Conservation (phyloP, 768 basidiomycete genomes). For the Lenzites betulinus region DNA sequence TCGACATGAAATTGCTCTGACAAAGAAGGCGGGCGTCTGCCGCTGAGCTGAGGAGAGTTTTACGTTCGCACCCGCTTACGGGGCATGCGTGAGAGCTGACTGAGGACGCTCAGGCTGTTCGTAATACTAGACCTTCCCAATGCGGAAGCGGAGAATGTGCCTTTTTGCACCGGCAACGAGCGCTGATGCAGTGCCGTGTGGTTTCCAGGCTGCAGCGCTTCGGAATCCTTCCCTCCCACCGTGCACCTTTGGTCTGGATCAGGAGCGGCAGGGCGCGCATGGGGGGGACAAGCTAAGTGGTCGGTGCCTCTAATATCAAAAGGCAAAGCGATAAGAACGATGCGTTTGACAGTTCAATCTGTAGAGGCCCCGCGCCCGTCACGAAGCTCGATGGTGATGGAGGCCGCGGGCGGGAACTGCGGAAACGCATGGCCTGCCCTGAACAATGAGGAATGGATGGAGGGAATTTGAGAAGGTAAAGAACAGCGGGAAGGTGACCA, state of each 20-base stretch:
- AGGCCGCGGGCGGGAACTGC: constrained; percentile 1
- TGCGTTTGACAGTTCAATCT: constrained; percentile 7
- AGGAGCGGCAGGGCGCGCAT: background rate
- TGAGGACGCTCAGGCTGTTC: background rate
- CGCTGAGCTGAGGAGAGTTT: background rate
- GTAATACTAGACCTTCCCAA: constrained; percentile 10
- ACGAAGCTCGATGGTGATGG: background rate
- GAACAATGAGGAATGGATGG: background rate
- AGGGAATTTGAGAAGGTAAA: constrained; percentile 6
- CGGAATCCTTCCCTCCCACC: background rate
- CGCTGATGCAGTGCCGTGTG: constrained; percentile 12
- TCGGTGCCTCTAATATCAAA: background rate
- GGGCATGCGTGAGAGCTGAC: background rate
- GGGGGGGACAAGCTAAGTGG: background rate
- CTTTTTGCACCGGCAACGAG: background rate
- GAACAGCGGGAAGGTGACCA: constrained; percentile 10
- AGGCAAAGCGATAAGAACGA: background rate
- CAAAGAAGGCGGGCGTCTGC: background rate
- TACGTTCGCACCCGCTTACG: background rate
- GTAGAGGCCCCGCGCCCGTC: background rate
- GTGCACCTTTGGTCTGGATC: background rate
- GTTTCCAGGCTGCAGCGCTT: background rate
- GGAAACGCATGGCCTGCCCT: constrained; percentile 11
- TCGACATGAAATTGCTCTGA: background rate
- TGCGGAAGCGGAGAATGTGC: constrained; percentile 5